phyloP scores from a whole-genome alignment of 2,329 filamentous ascomycete species.

The Pseudogymnoascus verrucosus region DNA sequence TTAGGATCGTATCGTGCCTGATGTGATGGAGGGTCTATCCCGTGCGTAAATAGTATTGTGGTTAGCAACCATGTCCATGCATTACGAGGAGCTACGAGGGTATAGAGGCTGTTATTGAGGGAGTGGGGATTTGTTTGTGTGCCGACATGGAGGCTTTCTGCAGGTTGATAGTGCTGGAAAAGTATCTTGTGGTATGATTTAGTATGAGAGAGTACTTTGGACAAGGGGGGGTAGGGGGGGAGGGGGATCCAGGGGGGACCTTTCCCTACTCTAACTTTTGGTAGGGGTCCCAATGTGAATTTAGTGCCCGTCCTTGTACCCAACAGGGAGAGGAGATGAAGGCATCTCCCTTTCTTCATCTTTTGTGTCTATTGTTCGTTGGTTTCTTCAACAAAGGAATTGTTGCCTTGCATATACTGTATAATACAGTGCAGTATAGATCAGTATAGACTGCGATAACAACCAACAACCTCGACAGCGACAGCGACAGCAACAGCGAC shows the following conservation, averaged over 20 bases:
- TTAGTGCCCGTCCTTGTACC: conserved; percentile 3
- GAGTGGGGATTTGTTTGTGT: background rate
- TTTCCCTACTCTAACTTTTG: too few species aligned
- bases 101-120: background rate
- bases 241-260: too few species aligned
- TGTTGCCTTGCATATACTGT: background rate
- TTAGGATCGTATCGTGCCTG: background rate
- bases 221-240: background rate
- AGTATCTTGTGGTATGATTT: background rate
- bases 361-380: too few species aligned
- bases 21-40: background rate
- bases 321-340: background rate
- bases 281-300: conserved; percentile 1
- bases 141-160: conserved; percentile 3
- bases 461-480: background rate
- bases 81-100: background rate
- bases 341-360: too few species aligned
- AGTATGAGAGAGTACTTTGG: background rate
- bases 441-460: background rate
- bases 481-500: too few species aligned
- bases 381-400: background rate
- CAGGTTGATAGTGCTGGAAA: background rate
- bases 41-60: background rate
- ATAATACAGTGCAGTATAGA: background rate
- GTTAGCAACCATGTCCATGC: background rate